These are phyloP conservation scores for Boletellus dicymbophilus DNA, from an alignment of 1,284 basidiomycete species.

Conservation along the genomic window DNA sequence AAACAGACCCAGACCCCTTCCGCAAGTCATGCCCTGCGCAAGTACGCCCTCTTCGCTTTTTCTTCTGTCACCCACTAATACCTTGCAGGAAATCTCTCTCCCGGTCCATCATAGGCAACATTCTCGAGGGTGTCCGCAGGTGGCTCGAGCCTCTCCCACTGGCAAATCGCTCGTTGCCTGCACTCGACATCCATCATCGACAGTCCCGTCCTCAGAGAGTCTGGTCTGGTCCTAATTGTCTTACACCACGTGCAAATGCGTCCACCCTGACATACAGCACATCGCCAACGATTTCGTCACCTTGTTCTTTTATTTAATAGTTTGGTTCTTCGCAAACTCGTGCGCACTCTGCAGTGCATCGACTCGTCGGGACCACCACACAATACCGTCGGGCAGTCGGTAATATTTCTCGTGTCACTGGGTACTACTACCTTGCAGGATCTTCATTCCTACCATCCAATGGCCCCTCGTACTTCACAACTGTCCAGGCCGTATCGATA, in stretches of 20 bases:
- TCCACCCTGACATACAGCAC: conserved; percentile 78
- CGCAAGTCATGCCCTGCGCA: conserved; percentile 91
- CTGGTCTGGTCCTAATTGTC: conserved; percentile 94
- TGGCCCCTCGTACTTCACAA: too few species aligned
- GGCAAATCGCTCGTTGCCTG: conserved; percentile 91
- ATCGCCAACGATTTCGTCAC: conserved; percentile 87
- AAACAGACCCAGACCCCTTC: conserved; percentile 83
- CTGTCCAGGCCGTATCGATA: too few species aligned
- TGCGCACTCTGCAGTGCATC: too few species aligned
- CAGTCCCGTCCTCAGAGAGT: conserved; percentile 89
- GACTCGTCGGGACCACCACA: too few species aligned
- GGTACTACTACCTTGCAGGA: too few species aligned
- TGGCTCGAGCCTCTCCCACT: conserved; percentile 98
- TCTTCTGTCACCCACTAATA: too few species aligned
- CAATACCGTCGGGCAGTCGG: too few species aligned
- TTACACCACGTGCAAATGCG: conserved; percentile 93
- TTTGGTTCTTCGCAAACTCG: too few species aligned
- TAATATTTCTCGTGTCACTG: too few species aligned
- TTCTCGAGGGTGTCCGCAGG: conserved; percentile 86
- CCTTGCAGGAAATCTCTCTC: conserved; percentile 73
- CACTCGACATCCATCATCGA: conserved; percentile 98
- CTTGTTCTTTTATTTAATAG: conserved; percentile 3
- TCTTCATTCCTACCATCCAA: too few species aligned
- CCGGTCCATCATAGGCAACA: conserved; percentile 95
- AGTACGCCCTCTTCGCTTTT: conserved; percentile 53